Conservation (phyloP, 805 yeast genomes). For the Candida khao-thaluensis region DNA sequence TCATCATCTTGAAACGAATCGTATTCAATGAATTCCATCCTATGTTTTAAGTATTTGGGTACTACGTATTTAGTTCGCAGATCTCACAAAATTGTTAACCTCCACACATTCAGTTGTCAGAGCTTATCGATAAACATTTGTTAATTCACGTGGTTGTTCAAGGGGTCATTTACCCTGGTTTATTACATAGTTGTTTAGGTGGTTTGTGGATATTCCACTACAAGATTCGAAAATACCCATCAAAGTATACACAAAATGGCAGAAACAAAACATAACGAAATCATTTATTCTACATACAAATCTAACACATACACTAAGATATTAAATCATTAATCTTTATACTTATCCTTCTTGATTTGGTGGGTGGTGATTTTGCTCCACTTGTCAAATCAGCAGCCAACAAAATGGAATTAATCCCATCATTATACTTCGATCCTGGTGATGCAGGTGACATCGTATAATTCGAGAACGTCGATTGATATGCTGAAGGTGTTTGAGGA, state of each 20-base stretch:
- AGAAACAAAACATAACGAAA: no score
- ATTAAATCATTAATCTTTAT: conserved; percentile 34
- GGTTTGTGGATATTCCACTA: no score
- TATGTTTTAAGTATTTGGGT: background rate
- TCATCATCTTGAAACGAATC: conserved; percentile 31
- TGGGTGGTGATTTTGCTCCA: conserved; percentile 8
- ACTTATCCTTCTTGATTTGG: conserved; percentile 15
- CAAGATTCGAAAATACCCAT: no score
- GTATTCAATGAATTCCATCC: conserved; percentile 44
- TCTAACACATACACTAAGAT: conserved; percentile 10
- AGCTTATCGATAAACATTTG: no score
- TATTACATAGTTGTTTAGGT: no score
- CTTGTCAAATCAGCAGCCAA: conserved; percentile 25
- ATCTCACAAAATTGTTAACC: no score
- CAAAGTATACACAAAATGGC: no score
- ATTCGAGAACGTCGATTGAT: conserved; percentile 1
- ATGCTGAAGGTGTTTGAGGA: conserved; percentile 4
- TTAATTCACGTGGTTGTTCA: no score
- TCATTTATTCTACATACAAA: no score
- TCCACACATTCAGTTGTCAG: no score
- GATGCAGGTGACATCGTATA: conserved; percentile 4
- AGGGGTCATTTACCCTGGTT: no score
- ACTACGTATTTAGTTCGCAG: no score
- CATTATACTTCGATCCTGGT: conserved; percentile 2
- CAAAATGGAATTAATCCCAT: conserved; percentile 32